Evolutionary conservation across 2,329 filamentous ascomycete genomes (phyloP).

Genomic region (Neurospora crassa): DNA sequence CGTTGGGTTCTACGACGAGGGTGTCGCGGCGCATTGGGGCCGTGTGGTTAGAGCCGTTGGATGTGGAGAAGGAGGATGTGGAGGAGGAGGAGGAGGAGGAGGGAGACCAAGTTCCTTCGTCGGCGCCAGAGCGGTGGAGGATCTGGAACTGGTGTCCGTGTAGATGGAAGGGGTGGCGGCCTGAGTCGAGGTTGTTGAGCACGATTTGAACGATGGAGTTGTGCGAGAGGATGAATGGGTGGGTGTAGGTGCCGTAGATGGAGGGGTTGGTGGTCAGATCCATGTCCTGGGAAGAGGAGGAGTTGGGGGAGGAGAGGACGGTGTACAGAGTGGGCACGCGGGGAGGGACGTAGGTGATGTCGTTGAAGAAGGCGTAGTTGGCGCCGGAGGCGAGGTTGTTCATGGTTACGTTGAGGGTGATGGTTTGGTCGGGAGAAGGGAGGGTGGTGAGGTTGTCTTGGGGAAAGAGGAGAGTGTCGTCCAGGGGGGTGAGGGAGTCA

Average conservation of each 20-base stretch:
- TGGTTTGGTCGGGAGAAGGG: constrained; percentile 49
- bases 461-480: constrained; percentile 65
- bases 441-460: constrained; percentile 54
- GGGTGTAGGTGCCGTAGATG: constrained; percentile 58
- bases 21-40: constrained; percentile 66
- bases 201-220: constrained; percentile 63
- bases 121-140: constrained; percentile 48
- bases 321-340: constrained; percentile 77
- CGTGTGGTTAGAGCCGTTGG: constrained; percentile 4
- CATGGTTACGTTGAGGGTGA: constrained; percentile 58
- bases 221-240: constrained; percentile 58
- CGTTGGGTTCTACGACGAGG: constrained; percentile 52
- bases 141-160: constrained; percentile 71
- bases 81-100: no score
- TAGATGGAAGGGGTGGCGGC: constrained; percentile 68
- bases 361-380: constrained; percentile 66
- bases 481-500: constrained; percentile 55
- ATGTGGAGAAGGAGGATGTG: no score
- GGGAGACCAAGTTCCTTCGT: constrained; percentile 41
- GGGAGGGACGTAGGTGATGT: constrained; percentile 63
- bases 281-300: constrained; percentile 26
- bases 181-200: constrained; percentile 64
- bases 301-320: constrained; percentile 52
- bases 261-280: constrained; percentile 28
- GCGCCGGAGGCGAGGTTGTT: constrained; percentile 58